Evolutionary conservation across 2,329 filamentous ascomycete species (phyloP), one percentile per base, ranked within the genome.

Genomic region (Neonectria punicea): DNA sequence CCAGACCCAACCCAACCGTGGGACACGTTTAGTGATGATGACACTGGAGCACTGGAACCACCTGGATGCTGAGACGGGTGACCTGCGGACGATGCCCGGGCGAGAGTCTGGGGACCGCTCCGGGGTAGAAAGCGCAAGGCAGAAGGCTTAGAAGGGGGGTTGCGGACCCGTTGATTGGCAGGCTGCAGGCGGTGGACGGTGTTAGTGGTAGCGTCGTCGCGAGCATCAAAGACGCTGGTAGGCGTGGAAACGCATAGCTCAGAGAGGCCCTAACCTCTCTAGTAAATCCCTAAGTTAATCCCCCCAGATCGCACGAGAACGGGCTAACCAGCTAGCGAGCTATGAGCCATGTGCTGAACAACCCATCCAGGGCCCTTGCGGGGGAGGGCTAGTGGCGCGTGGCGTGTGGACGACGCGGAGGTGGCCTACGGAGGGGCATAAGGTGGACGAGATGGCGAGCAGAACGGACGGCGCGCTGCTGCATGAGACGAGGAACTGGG

Each of bases 21-120:
- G 53, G 43, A 57, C 36, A 58, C 54, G 30, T 64, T 30, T 28
- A 64, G 32, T 34, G 14, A 59, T 25, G 50, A 22, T 36, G 50
- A 61, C 30, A 30, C 25, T 25, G 22, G 22, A 25, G 4, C 22
- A 30, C 28, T 30, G 30, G 30, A 30, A 30, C 46, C 55, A 67
- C 62, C 63, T 68, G 46, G 50, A 65, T 53, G 25, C 49, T 39
- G 32, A 58, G 58, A 65, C 43, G 56, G 50, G 53, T 53, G 59
- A 43, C 55, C 14, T 59, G 56, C 61, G 65, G 61, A 65, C 57
- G 44, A 63, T 61, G 69, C 18, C 43, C 54, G 55, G 44, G 43
- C 20, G 58, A 53, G 58, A 58, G 49, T 61, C 58, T 59, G 54
- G 64, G 67, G 69, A 22, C 71, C 70, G 71, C 68, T 73, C 71